Base-by-base conservation (phyloP, 2,329 filamentous ascomycete genomes). In the Apiospora malaysiana region DNA sequence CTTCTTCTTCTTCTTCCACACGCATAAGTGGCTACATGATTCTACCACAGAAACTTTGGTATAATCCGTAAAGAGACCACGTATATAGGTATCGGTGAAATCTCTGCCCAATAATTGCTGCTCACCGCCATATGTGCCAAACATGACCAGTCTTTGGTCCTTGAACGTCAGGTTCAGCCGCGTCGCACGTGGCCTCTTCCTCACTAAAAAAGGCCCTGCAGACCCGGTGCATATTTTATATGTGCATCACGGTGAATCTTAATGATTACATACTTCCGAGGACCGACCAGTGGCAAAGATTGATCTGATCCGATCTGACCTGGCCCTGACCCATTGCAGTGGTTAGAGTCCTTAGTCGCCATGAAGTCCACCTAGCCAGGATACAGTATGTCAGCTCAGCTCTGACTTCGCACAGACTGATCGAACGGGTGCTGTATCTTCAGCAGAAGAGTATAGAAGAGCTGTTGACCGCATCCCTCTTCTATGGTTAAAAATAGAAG, bases 41-140 rank as follows among this genome's bases (percentile, higher is more conserved):
- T 45, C 42, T 56, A 12, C 25, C 14, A n/a, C 45, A 3, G 23
- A 21, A 63, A 27, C 27, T 56, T 25, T 32, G 51, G 5, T 32
- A 21, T 8, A n/a, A n/a, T n/a, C n/a, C n/a, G n/a, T n/a, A 32
- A 4, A 59, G 2, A 51, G 23, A 18, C 8, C 42, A 23, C 4
- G 27, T 63, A 63, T 14, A 2, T n/a, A 23, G 56, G 56, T 40
- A 63, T n/a, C 21, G 16, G 56, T 40, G 56, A 63, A 63, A 63
- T 2, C 32, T n/a, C 32, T 59, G 51, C 5, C 21, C n/a, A 18
- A 18, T 59, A 8, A 25, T 27, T 32, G 14, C 25, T 37, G 56
- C 56, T 63, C 56, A 63, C 56, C 56, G 32, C 56, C 18, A 63
- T 63, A 63, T 40, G 32, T 37, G 40, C 49, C 23, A 51, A 27